Percentiles rank a stretch among this genome's conserved stretches.
Evolutionary conservation across 768 basidiomycete species (phyloP).

Genomic region (Russula brevipes): DNA sequence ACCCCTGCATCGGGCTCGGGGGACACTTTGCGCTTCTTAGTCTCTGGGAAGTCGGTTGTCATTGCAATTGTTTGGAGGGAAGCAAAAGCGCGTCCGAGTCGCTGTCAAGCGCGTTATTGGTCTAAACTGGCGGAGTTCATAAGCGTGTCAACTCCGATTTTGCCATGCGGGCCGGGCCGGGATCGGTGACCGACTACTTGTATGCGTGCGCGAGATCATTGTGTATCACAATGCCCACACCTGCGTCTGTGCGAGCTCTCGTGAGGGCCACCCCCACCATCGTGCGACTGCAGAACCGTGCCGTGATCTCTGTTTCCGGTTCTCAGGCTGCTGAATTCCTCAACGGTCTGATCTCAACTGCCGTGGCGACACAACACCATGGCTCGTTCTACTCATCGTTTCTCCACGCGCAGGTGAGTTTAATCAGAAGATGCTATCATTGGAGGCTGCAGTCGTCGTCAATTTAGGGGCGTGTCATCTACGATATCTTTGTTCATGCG

Average conservation of each 20-base stretch:
- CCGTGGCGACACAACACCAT: constrained; percentile 39
- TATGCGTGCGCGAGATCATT: no score
- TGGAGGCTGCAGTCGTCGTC: constrained; percentile 22
- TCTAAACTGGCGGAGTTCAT: constrained; percentile 2
- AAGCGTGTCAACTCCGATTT: constrained; percentile 23
- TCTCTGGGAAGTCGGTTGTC: constrained; percentile 17
- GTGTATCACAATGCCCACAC: constrained; percentile 32
- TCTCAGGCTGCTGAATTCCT: constrained; percentile 78
- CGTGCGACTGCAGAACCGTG: constrained; percentile 60
- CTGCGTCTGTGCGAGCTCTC: constrained; percentile 39
- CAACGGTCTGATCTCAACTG: constrained; percentile 64
- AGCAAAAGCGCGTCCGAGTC: not conserved
- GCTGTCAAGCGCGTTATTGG: not conserved
- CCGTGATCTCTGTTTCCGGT: constrained; percentile 71
- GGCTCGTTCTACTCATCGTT: constrained; percentile 66
- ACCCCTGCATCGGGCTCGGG: constrained; percentile 30
- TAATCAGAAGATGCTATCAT: constrained; percentile 8
- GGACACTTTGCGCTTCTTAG: constrained; percentile 61
- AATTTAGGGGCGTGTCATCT: constrained; percentile 76
- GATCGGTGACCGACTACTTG: no score
- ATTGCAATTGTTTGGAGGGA: not conserved
- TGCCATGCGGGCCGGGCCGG: not conserved
- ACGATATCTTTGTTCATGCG: constrained; percentile 84
- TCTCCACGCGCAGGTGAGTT: constrained; percentile 69
- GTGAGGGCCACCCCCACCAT: constrained; percentile 40